Percentiles rank a stretch among this genome's conserved stretches.
phyloP scores from a whole-genome alignment of 805 yeast species.

The Hanseniaspora valbyensis region DNA sequence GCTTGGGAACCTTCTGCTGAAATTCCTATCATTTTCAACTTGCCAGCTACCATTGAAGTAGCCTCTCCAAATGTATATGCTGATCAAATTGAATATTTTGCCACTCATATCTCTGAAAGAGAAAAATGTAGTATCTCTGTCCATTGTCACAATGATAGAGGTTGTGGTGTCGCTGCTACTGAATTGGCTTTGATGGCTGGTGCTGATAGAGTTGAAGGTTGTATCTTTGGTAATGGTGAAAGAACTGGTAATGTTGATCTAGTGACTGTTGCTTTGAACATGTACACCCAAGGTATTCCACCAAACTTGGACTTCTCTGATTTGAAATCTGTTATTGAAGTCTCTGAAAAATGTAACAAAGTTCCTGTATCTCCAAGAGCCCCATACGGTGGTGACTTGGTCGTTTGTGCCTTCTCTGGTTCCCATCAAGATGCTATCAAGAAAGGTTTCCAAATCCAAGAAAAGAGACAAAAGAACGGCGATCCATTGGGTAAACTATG shows the following conservation, averaged over 20 bases:
- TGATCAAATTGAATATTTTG: slow-evolving; percentile 68
- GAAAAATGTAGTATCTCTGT: slow-evolving; percentile 60
- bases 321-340: slow-evolving; percentile 51
- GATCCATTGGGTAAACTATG: slow-evolving; percentile 35
- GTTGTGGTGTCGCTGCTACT: slow-evolving; percentile 75
- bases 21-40: slow-evolving; percentile 62
- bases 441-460: slow-evolving; percentile 50
- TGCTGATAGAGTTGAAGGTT: slow-evolving; percentile 76
- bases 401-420: slow-evolving; percentile 69
- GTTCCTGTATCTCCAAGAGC: slow-evolving; percentile 65
- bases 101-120: slow-evolving; percentile 55
- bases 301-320: slow-evolving; percentile 66
- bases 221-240: slow-evolving; percentile 75
- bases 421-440: slow-evolving; percentile 63
- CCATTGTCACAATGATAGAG: slow-evolving; percentile 72
- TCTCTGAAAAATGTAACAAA: slow-evolving; percentile 67
- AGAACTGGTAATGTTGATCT: slow-evolving; percentile 76
- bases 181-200: slow-evolving; percentile 73
- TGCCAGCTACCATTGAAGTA: slow-evolving; percentile 75
- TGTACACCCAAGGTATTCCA: slow-evolving; percentile 67
- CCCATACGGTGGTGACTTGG: slow-evolving; percentile 70
- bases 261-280: slow-evolving; percentile 61
- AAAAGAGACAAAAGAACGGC: slow-evolving; percentile 39
- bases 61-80: slow-evolving; percentile 68
- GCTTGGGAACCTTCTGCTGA: slow-evolving; percentile 74